Base-by-base conservation (phyloP, 176 grass and related monocot species). In the Tillandsia leiboldiana region DNA sequence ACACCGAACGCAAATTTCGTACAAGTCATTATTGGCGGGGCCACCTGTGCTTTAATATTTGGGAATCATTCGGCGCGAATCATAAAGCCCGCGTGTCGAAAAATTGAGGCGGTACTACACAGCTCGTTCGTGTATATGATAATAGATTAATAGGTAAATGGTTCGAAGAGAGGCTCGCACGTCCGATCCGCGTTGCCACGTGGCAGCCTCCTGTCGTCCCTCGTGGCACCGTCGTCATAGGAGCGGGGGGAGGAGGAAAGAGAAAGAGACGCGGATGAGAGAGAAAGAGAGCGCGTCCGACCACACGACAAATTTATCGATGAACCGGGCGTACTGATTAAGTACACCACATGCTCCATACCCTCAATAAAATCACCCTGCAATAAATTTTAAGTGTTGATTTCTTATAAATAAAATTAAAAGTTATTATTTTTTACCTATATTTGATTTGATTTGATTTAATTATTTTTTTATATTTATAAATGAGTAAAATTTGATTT, bases 221-320 rank as follows among this genome's bases (percentile, higher is more conserved):
- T 66, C 73, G 73, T 75, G 73, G 63, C 73, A 27, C 63, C 63
- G 63, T 48, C 62, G 63, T 29, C 12, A 48, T 13, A 48, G 4
- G 64, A 59, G 53, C 2, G 9, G 15, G 56, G 56, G 56, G 8
- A 3, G 15, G 15, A 8, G 15, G 15, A 20, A 12, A 9, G 22
- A 61, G 22, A 61, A 61, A 9, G 15, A 18, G 7, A 3, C 56
- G 15, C 56, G 56, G 22, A 61, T 9, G 4, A 7, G 10, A 23
- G 10, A 61, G 20, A 12, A n/a, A n/a, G 54, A 58, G 54, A 15
- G 54, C 15, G 54, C 54, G 15, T 59, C n/a, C 54, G 54, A 42
- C 33, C 33, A 42, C 33, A 42, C 5, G 29, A 3, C 3, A 33
- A 33, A 42, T 42, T 42, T 42, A 3, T 42, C 4, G 33, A 42